Evolutionary conservation across 305 asterid species (phyloP).

Genomic region (Rubia peregrina): DNA sequence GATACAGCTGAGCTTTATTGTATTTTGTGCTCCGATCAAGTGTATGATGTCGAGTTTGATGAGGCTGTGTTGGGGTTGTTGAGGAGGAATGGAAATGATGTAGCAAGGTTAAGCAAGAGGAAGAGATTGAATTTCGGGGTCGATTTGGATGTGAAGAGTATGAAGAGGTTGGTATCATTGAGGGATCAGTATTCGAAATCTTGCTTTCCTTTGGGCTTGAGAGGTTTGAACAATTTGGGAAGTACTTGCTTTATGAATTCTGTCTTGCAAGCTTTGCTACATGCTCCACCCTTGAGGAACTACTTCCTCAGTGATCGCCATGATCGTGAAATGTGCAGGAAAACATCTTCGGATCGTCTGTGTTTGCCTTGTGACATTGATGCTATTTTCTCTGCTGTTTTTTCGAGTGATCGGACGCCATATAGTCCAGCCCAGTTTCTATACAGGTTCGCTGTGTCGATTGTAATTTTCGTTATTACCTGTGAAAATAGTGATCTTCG

Average conservation of each 20-base stretch:
- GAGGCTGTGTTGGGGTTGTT: conserved; percentile 37
- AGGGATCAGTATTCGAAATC: conserved; percentile 57
- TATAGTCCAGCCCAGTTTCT: conserved; percentile 75
- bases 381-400: conserved; percentile 54
- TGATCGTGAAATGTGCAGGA: conserved; percentile 41
- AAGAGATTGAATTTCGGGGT: conserved; percentile 55
- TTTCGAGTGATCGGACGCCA: conserved; percentile 56
- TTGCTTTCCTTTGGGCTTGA: conserved; percentile 58
- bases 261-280: conserved; percentile 72
- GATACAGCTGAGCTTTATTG: conserved; percentile 69
- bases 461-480: not conserved
- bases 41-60: conserved; percentile 69
- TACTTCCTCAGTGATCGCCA: conserved; percentile 62
- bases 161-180: conserved; percentile 36
- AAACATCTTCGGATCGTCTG: conserved; percentile 35
- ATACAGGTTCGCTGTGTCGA: conserved; percentile 44
- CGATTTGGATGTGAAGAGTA: conserved; percentile 42
- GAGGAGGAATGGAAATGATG: conserved; percentile 31
- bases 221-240: conserved; percentile 76
- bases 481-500: not conserved
- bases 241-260: conserved; percentile 79
- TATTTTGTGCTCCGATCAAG: conserved; percentile 57
- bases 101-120: conserved; percentile 52
- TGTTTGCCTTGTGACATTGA: conserved; percentile 73
- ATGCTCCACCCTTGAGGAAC: conserved; percentile 70